Evolutionary conservation across 1,284 basidiomycete species (phyloP), one percentile per base, ranked within the genome.

Genomic region (Tremellales sp.): DNA sequence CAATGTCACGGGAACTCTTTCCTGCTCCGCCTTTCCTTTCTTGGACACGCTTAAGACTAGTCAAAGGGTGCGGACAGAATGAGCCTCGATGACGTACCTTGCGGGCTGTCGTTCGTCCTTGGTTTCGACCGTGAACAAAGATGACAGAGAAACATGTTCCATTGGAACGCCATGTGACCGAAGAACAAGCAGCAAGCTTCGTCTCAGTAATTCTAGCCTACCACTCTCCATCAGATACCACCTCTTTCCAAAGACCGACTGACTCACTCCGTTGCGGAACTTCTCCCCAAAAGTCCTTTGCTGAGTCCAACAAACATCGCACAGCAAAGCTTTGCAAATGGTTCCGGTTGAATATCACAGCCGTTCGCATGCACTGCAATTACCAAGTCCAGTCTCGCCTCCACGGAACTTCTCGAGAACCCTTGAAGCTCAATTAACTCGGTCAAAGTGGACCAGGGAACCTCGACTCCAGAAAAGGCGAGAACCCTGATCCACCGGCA

Each of bases 401-500:
- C 54, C 5, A 50, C 31, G 8, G 47, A 36, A 13, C 34, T 40
- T 9, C 31, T 29, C 2, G 35, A 40, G 3, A 32, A 33, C 1
- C 40, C 32, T 31, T 52, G 46, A 2, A 56, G 14, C 9, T 62
- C 60, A 2, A 68, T 45, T 13, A 64, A 27, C 3, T 48, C 36
- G 0, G 40, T 37, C 3, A 70, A 34, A 0, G 47, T 40, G 10
- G 45, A 32, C 65, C 66, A 70, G 0, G 85, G 80, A 14, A 88
- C 75, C 25, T 84, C 81, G 13, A 86, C 78, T 0, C 83, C 85
- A 2, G 85, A 86, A 40, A 76, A 75, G 10, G 84, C 76, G 54
- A 87, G 75, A 19, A 84, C 72, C 26, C 78, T 77, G 26, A 88
- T 75, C 82, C 85, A 87, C 40, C 75, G 73, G 32, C 86, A 70